phyloP scores from a whole-genome alignment of 2,329 filamentous ascomycete genomes.

The Epichloe gansuensis region DNA sequence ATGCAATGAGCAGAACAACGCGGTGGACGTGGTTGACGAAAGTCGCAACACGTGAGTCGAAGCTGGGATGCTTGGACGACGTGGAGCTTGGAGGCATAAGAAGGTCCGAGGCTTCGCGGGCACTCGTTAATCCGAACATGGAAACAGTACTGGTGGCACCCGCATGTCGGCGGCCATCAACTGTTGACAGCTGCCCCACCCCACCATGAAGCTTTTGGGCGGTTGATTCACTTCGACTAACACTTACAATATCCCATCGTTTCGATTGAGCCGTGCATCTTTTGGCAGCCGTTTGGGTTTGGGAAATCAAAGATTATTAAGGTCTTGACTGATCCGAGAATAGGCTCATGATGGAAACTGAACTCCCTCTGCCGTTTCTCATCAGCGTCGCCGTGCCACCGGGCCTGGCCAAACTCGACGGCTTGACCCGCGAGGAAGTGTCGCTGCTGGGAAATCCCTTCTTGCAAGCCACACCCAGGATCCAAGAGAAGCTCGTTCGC shows the following conservation, averaged over 20 bases:
- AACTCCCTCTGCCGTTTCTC: constrained; percentile 50
- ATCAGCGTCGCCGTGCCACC: constrained; percentile 42
- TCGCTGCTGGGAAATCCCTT: constrained; percentile 48
- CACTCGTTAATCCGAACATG: neutral
- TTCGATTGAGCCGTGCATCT: neutral
- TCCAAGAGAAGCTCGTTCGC: constrained; percentile 32
- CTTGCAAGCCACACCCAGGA: constrained; percentile 38
- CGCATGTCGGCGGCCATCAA: neutral
- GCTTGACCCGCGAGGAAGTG: constrained; percentile 44
- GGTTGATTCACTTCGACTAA: constrained; percentile 7
- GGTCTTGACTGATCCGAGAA: neutral
- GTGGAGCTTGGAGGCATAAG: neutral
- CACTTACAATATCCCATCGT: neutral
- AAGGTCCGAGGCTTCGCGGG: too few relatives aligned
- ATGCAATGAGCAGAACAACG: neutral
- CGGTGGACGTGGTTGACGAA: neutral
- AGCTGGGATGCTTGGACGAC: neutral
- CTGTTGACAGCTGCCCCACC: neutral
- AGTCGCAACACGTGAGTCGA: neutral
- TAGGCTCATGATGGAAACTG: constrained; percentile 46
- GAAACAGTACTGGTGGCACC: neutral
- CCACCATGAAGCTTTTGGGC: neutral
- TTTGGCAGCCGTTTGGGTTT: neutral
- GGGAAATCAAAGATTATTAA: neutral
- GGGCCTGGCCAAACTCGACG: constrained; percentile 35